Evolutionary conservation across 1,284 basidiomycete species (phyloP).

Genomic region (Leccinum ponderosum): DNA sequence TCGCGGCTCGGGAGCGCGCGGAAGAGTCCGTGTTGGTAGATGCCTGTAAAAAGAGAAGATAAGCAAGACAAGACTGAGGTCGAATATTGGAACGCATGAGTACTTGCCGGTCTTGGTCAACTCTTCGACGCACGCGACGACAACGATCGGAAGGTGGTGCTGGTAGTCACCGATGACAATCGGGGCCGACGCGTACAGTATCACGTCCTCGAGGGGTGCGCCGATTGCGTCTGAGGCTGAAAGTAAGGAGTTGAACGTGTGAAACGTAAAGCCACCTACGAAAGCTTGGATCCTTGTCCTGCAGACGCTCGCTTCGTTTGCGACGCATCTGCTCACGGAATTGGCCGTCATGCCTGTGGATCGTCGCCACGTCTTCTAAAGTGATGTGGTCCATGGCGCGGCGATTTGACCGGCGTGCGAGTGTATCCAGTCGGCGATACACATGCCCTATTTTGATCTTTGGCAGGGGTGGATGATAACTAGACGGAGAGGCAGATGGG

Average conservation of each 20-base stretch:
- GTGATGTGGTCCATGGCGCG: slow-evolving; percentile 31
- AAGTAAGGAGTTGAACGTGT: neutral
- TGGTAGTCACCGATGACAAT: slow-evolving; percentile 52
- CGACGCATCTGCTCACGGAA: slow-evolving; percentile 27
- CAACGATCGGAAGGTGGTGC: slow-evolving; percentile 55
- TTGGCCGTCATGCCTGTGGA: slow-evolving; percentile 18
- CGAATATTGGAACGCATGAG: neutral
- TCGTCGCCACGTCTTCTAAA: slow-evolving; percentile 23
- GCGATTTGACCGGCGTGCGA: slow-evolving; percentile 22
- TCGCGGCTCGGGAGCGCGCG: slow-evolving; percentile 39
- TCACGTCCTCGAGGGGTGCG: slow-evolving; percentile 44
- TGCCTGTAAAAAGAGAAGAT: slow-evolving; percentile 29
- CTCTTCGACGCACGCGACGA: slow-evolving; percentile 59
- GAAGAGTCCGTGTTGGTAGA: slow-evolving; percentile 51
- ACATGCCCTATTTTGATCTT: slow-evolving; percentile 20
- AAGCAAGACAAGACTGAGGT: neutral
- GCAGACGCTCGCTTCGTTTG: slow-evolving; percentile 20
- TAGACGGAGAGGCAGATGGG: neutral
- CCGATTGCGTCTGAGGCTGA: slow-evolving; percentile 47
- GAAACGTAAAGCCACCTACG: slow-evolving; percentile 21
- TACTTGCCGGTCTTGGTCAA: slow-evolving; percentile 54
- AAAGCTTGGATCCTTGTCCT: slow-evolving; percentile 26
- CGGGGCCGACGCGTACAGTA: slow-evolving; percentile 45
- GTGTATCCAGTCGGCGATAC: slow-evolving; percentile 28
- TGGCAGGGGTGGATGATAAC: slow-evolving; percentile 10